phyloP scores from a whole-genome alignment of 805 yeast species.

The Cyberlindnera nakhonratchasimensis region DNA sequence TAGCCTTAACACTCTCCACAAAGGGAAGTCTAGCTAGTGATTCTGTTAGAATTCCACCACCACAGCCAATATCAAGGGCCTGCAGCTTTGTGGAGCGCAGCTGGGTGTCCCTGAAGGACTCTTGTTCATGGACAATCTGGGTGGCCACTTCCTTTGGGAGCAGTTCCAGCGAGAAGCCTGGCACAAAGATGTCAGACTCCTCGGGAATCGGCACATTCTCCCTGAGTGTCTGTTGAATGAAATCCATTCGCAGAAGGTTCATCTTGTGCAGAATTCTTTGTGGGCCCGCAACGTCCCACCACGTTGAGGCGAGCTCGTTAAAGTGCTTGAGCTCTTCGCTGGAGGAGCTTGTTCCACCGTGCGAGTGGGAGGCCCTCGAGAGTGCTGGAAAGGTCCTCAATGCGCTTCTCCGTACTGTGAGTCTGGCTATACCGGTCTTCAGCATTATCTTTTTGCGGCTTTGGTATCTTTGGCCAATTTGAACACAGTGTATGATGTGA shows the following conservation, averaged over 20 bases:
- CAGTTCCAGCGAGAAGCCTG: slow-evolving; percentile 69
- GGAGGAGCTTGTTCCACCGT: slow-evolving; percentile 38
- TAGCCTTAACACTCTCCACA: slow-evolving; percentile 65
- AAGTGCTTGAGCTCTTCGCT: slow-evolving; percentile 76
- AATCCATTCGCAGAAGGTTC: slow-evolving; percentile 89
- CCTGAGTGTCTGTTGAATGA: slow-evolving; percentile 61
- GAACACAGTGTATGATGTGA: not conserved
- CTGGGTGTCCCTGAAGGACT: slow-evolving; percentile 39
- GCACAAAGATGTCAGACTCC: slow-evolving; percentile 51
- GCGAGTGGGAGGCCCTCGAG: slow-evolving; percentile 6
- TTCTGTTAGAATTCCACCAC: slow-evolving; percentile 94
- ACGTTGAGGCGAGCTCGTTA: slow-evolving; percentile 80
- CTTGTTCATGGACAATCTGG: slow-evolving; percentile 49
- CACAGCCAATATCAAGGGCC: slow-evolving; percentile 92
- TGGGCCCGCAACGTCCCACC: slow-evolving; percentile 97
- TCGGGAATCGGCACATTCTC: slow-evolving; percentile 17
- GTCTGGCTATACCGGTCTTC: not conserved
- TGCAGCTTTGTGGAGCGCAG: slow-evolving; percentile 33
- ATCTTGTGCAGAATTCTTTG: slow-evolving; percentile 92
- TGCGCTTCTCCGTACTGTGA: not conserved
- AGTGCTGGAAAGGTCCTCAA: not conserved
- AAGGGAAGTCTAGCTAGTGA: slow-evolving; percentile 74
- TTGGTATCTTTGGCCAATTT: not conserved
- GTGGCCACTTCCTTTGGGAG: slow-evolving; percentile 55
- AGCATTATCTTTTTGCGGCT: not conserved